These are phyloP conservation scores for Candida maesae DNA, from an alignment of 805 yeast genomes.

Conservation along the genomic window DNA sequence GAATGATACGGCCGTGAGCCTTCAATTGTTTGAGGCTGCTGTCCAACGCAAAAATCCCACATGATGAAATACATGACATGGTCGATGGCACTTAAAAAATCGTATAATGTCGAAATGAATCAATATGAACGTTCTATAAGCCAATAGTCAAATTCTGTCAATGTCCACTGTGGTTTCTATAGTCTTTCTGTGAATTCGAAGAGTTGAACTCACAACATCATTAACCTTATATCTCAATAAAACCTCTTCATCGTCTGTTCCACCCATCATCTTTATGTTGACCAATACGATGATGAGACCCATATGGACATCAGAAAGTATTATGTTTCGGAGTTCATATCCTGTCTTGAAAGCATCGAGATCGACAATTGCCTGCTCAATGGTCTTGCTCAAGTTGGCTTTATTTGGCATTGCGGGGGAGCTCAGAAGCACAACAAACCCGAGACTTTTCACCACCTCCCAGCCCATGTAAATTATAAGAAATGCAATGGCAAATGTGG, in stretches of 20 bases:
- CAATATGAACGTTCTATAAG: too few relatives aligned
- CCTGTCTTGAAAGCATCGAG: slow-evolving; percentile 50
- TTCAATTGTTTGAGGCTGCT: slow-evolving; percentile 51
- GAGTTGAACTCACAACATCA: slow-evolving; percentile 33
- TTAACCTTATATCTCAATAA: slow-evolving; percentile 47
- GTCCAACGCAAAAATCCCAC: slow-evolving; percentile 44
- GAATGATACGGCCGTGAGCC: slow-evolving; percentile 52
- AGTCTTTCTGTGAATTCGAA: slow-evolving; percentile 23
- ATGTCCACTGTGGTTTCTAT: slow-evolving; percentile 45
- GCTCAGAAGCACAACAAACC: slow-evolving; percentile 49
- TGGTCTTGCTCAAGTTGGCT: slow-evolving; percentile 33
- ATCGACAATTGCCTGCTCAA: slow-evolving; percentile 42
- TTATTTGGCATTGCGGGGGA: slow-evolving; percentile 45
- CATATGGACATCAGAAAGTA: slow-evolving; percentile 61
- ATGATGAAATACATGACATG: too few relatives aligned
- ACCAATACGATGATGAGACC: slow-evolving; percentile 55
- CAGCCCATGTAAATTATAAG: slow-evolving; percentile 47
- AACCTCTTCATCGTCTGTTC: slow-evolving; percentile 66
- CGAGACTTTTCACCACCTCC: slow-evolving; percentile 47
- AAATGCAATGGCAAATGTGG: slow-evolving; percentile 42
- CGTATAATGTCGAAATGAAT: too few relatives aligned
- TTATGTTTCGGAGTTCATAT: slow-evolving; percentile 44
- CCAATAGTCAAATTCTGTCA: slow-evolving; percentile 26
- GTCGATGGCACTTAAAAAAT: too few relatives aligned
- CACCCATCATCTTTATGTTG: slow-evolving; percentile 59